phyloP scores from a whole-genome alignment of 768 basidiomycete species.

The Flagelloscypha sp. region DNA sequence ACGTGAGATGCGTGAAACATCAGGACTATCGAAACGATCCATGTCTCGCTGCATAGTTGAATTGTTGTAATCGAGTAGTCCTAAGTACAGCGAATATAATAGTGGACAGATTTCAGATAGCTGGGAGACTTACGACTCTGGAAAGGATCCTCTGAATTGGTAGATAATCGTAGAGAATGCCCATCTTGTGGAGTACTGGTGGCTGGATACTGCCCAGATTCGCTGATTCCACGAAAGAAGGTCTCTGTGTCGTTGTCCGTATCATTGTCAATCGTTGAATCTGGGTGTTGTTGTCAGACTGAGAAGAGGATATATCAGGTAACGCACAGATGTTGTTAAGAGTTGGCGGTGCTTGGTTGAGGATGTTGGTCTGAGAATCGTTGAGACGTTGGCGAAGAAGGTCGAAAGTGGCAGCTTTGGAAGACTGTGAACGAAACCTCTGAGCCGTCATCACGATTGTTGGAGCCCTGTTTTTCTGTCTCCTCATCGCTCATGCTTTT shows the following conservation, averaged over 20 bases:
- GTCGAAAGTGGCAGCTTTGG: conserved; percentile 40
- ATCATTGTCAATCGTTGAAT: conserved; percentile 19
- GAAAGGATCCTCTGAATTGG: conserved; percentile 32
- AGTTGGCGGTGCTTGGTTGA: conserved; percentile 26
- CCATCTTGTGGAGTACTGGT: conserved; percentile 51
- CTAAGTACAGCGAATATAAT: conserved; percentile 23
- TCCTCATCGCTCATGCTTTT: conserved; percentile 66
- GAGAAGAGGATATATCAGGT: conserved; percentile 5
- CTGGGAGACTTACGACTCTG: conserved; percentile 44
- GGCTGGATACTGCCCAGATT: too few species aligned
- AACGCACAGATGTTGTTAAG: conserved; percentile 28
- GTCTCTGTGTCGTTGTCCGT: conserved; percentile 30
- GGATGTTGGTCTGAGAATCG: conserved; percentile 29
- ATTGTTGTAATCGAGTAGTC: conserved; percentile 60
- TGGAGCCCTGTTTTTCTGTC: conserved; percentile 32
- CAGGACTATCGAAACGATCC: conserved; percentile 45
- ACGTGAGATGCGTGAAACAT: too few species aligned
- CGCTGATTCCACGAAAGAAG: too few species aligned
- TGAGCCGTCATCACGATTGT: conserved; percentile 19
- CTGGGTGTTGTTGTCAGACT: conserved; percentile 10
- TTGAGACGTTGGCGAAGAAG: conserved; percentile 23
- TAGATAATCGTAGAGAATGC: conserved; percentile 47
- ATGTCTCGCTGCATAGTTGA: conserved; percentile 67
- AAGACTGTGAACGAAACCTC: conserved; percentile 31
- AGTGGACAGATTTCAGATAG: conserved; percentile 6